Evolutionary conservation across 805 yeast species (phyloP).

Genomic region (Lipomyces orientalis): DNA sequence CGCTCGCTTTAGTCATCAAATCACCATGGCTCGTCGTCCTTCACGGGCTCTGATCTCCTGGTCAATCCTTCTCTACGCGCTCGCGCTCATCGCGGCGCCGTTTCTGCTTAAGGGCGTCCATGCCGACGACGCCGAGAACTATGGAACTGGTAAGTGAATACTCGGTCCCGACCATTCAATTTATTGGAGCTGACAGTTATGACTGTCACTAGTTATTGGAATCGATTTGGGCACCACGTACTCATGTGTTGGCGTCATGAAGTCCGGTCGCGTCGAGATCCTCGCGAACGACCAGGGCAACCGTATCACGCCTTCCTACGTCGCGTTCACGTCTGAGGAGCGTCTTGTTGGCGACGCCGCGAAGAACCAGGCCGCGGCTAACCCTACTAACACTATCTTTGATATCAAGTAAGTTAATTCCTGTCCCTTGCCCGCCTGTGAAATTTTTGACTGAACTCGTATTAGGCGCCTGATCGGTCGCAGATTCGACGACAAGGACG

Average conservation of each 20-base stretch:
- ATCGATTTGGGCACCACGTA: constrained; percentile 98
- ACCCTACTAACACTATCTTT: constrained; percentile 90
- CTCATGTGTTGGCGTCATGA: constrained; percentile 92
- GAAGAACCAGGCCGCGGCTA: constrained; percentile 97
- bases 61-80: constrained; percentile 46
- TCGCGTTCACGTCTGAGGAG: constrained; percentile 93
- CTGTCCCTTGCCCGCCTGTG: background rate
- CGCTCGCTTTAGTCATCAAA: background rate
- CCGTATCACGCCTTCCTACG: constrained; percentile 96
- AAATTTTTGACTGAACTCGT: background rate
- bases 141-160: constrained; percentile 46
- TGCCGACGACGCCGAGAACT: constrained; percentile 48
- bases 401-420: constrained; percentile 61
- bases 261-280: constrained; percentile 89
- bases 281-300: constrained; percentile 98
- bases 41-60: constrained; percentile 40
- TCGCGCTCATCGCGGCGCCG: constrained; percentile 47
- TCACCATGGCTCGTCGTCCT: constrained; percentile 29
- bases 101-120: constrained; percentile 42
- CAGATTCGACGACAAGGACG: constrained; percentile 78
- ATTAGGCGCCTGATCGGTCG: constrained; percentile 93
- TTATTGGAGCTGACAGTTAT: background rate
- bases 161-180: background rate
- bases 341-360: constrained; percentile 97
- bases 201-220: constrained; percentile 65